Base-by-base conservation (phyloP, 345 rosid species). In the Nephelium lappaceum region DNA sequence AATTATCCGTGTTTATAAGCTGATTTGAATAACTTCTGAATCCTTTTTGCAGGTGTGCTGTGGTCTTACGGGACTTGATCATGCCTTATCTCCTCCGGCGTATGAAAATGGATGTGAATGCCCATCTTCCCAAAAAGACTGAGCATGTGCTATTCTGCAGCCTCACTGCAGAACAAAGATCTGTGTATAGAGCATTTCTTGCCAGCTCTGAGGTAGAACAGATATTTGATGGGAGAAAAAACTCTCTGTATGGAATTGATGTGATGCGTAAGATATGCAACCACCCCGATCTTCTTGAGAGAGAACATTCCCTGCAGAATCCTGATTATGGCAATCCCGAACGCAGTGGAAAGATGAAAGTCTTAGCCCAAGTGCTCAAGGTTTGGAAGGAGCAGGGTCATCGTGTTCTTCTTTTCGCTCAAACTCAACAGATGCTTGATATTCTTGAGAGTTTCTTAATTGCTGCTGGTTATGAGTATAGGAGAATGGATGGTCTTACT, bases 1-100 rank as follows among this genome's bases (percentile, higher is more conserved):
- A 15, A 25, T 43, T 42, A 58, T 57, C 38, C 24, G 14, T 73
- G 57, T 51, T 64, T 25, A 6, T 45, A 74, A 25, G 15, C 41
- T 23, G 19, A 21, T 27, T 15, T 19, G 43, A 55, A 57, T 62
- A 21, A 53, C 71, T 31, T 81, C 25, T 72, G 24, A 53, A 73
- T 78, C 75, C 60, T n/a, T 84, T 57, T 55, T 83, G 73, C 88
- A 94, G 99, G 86, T 96, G 98, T 87, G 99, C 99, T 39, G 98
- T 96, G 81, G 95, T 96, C 84, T 86, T 96, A 72, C 97, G 97
- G 77, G 98, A 96, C 83, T 75, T 94, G 86, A 92, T 96, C 83
- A 96, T 96, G 99, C 99, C 99, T 23, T 96, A 96, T 84, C 94
- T 96, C 47, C 97, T 96, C n/a, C 91, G 99, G 57, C 98, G 97